Conservation (phyloP, 495 filamentous ascomycete genomes). For the Penicillium steckii region DNA sequence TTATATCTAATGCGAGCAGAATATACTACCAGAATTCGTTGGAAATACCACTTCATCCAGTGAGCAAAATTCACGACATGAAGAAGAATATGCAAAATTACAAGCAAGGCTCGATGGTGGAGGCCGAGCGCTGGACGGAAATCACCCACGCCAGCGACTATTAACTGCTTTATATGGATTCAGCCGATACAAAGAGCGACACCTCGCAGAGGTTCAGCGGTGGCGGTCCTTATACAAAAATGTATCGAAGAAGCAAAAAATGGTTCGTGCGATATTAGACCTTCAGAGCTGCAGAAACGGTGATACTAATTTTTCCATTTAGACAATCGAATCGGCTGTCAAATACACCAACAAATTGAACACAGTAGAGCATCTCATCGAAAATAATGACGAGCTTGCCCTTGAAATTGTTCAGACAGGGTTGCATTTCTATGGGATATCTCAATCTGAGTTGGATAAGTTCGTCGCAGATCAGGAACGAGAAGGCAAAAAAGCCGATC, state of each 20-base stretch:
- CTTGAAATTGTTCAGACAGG: constrained; percentile 15
- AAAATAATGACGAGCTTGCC: constrained; percentile 15
- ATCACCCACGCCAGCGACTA: constrained; percentile 21
- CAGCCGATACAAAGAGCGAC: constrained; percentile 16
- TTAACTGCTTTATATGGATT: constrained; percentile 20
- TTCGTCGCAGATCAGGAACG: constrained; percentile 14
- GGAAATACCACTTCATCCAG: not conserved
- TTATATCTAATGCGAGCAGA: not conserved
- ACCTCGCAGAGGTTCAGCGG: constrained; percentile 11
- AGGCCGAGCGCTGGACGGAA: not conserved
- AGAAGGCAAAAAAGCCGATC: constrained; percentile 10
- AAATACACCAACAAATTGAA: constrained; percentile 25
- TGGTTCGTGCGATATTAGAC: not conserved
- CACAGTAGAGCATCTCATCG: constrained; percentile 19
- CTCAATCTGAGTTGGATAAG: constrained; percentile 13
- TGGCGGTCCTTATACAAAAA: constrained; percentile 26
- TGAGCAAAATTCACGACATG: not conserved
- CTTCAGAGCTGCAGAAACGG: too few species aligned
- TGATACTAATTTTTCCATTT: too few species aligned
- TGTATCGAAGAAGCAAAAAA: constrained; percentile 13
- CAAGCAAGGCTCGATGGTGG: not conserved
- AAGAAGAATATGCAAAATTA: not conserved
- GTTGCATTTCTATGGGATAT: constrained; percentile 20
- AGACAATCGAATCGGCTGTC: constrained; percentile 17
- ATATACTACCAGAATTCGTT: not conserved